A percentile compares a stretch with the other conserved stretches of the same genome.
Evolutionary conservation across 2,329 filamentous ascomycete species (phyloP).

Genomic region (Blastomyces parvus): DNA sequence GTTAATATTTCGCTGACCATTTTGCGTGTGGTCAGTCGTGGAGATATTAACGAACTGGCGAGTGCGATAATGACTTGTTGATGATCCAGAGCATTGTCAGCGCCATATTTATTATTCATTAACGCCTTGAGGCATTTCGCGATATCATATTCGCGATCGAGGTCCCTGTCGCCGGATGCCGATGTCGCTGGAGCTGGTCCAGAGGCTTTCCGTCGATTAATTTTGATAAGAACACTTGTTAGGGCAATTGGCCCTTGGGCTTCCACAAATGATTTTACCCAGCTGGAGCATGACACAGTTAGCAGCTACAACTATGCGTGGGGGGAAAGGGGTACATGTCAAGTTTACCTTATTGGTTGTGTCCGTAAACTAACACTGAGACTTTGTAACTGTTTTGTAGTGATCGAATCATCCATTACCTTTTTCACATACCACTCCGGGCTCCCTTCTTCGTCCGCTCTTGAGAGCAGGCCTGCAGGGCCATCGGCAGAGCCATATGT

Average conservation of each 20-base stretch:
- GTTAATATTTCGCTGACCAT: slow-evolving; percentile 93
- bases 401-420: slow-evolving; percentile 91
- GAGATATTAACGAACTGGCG: slow-evolving; percentile 75
- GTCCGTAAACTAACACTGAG: slow-evolving; percentile 90
- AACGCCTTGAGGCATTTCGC: slow-evolving; percentile 94
- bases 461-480: slow-evolving; percentile 57
- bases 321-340: neutral
- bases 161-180: slow-evolving; percentile 60
- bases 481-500: slow-evolving; percentile 59
- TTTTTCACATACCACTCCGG: slow-evolving; percentile 97
- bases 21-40: slow-evolving; percentile 82
- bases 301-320: slow-evolving; percentile 1
- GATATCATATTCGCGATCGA: slow-evolving; percentile 92
- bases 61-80: slow-evolving; percentile 84
- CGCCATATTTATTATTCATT: slow-evolving; percentile 99
- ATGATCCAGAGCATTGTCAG: slow-evolving; percentile 85
- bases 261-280: slow-evolving; percentile 94
- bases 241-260: slow-evolving; percentile 94
- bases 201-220: slow-evolving; percentile 74
- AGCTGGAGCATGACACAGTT: slow-evolving; percentile 40
- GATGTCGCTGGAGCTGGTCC: slow-evolving; percentile 58
- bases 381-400: slow-evolving; percentile 82
- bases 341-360: slow-evolving; percentile 65
- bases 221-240: slow-evolving; percentile 84
- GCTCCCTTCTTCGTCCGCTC: slow-evolving; percentile 87